Percentiles rank a stretch among this genome's conserved stretches.
These are phyloP conservation scores for Ascochyta clinopodiicola DNA, from an alignment of 2,329 filamentous ascomycete genomes.

Conservation along the genomic window DNA sequence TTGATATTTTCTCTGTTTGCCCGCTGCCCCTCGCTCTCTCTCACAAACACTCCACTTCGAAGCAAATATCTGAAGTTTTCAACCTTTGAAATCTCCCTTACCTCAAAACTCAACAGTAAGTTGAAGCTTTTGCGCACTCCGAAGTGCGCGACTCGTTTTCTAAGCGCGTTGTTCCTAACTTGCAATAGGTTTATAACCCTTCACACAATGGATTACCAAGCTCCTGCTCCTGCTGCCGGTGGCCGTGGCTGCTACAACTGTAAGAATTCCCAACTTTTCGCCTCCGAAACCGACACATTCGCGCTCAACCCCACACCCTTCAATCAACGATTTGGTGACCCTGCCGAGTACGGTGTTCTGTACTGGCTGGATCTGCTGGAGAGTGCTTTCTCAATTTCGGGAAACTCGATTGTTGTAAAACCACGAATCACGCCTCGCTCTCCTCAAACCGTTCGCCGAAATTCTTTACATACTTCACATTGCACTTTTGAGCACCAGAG, in stretches of 20 bases:
- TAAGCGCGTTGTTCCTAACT: constrained; percentile 23
- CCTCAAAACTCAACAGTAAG: constrained; percentile 34
- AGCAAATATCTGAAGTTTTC: constrained; percentile 21
- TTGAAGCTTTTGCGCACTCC: constrained; percentile 9
- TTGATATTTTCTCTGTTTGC: constrained; percentile 31
- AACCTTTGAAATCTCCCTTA: constrained; percentile 29
- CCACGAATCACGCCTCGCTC: neutral
- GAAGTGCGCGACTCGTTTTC: constrained; percentile 13
- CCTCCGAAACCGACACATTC: neutral
- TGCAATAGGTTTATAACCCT: constrained; percentile 28
- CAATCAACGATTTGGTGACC: neutral
- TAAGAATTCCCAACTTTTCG: constrained; percentile 33
- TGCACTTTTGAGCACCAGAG: neutral
- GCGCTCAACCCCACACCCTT: neutral
- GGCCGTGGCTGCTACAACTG: constrained; percentile 53
- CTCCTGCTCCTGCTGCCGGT: constrained; percentile 42
- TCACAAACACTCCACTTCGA: constrained; percentile 19
- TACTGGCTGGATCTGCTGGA: neutral
- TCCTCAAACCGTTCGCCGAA: neutral
- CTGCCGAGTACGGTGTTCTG: neutral
- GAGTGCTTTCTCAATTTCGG: neutral
- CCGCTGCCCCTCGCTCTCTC: constrained; percentile 27
- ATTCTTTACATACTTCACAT: neutral
- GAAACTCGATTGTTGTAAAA: too few relatives aligned
- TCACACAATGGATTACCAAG: constrained; percentile 47